Conservation (phyloP, 305 asterid species). For the Striga hermonthica region DNA sequence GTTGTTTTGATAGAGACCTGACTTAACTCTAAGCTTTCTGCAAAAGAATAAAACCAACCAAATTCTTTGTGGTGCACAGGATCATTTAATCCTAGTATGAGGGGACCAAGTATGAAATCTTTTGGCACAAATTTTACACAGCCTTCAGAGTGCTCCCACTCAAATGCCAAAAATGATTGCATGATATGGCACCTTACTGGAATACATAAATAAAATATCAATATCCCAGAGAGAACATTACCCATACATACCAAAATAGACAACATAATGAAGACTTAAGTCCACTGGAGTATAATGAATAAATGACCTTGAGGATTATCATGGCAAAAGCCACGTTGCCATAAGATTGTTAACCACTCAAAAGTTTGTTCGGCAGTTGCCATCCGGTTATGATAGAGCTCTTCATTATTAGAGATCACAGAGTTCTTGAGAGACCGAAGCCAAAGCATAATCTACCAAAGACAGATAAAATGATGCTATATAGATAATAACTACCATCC, state of each 20-base stretch:
- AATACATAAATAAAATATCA: conserved; percentile 29
- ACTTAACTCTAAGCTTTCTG: conserved; percentile 20
- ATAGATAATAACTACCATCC: conserved; percentile 22
- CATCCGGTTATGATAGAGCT: conserved; percentile 46
- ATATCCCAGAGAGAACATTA: conserved; percentile 25
- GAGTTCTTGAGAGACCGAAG: conserved; percentile 55
- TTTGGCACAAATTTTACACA: conserved; percentile 54
- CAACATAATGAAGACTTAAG: conserved; percentile 24
- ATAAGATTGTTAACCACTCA: conserved; percentile 76
- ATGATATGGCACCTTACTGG: conserved; percentile 86
- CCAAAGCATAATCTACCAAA: conserved; percentile 65
- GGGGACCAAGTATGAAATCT: conserved; percentile 75
- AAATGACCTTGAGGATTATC: conserved; percentile 85
- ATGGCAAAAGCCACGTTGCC: conserved; percentile 94
- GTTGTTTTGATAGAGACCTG: conserved; percentile 23
- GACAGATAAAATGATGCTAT: conserved; percentile 21
- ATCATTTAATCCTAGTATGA: conserved; percentile 77
- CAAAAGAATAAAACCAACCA: conserved; percentile 53
- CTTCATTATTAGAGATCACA: conserved; percentile 39
- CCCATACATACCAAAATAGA: conserved; percentile 19
- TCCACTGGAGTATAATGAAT: conserved; percentile 3
- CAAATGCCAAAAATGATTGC: conserved; percentile 73
- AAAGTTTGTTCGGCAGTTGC: conserved; percentile 54
- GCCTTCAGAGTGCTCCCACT: conserved; percentile 60
- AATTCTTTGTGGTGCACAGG: conserved; percentile 90